A percentile compares a stretch with the other conserved stretches of the same genome.
Evolutionary conservation across 73 alveolate genomes (phyloP).

Genomic region (Paramecium tetraurelia): DNA sequence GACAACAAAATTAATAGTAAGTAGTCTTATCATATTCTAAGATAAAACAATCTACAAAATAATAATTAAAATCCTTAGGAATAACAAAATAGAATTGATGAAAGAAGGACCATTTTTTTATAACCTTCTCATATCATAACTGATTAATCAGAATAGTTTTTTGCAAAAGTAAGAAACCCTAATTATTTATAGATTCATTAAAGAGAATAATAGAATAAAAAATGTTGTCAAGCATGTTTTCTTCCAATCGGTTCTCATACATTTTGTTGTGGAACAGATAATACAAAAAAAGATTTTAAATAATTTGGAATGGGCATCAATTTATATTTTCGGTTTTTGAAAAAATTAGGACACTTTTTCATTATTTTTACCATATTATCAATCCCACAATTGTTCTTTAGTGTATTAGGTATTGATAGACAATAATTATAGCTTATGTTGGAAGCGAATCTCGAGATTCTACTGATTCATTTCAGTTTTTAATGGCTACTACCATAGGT

Average conservation of each 20-base stretch:
- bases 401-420: neutral
- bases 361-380: neutral
- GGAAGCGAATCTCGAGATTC: neutral
- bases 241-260: neutral
- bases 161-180: neutral
- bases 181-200: neutral
- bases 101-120: neutral
- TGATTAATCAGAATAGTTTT: neutral
- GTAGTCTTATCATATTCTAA: neutral
- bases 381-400: neutral
- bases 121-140: neutral
- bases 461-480: neutral
- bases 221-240: neutral
- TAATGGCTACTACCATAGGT: conserved; percentile 41
- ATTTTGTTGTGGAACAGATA: neutral
- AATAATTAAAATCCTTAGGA: neutral
- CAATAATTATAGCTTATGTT: neutral
- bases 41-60: neutral
- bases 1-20: neutral
- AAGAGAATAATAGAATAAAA: neutral
- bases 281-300: neutral
- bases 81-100: neutral
- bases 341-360: neutral
- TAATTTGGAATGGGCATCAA: conserved; percentile 4
- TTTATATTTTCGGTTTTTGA: conserved; percentile 1